Evolutionary conservation across 2,329 filamentous ascomycete species (phyloP).

Genomic region (Pseudocercospora fuligena): DNA sequence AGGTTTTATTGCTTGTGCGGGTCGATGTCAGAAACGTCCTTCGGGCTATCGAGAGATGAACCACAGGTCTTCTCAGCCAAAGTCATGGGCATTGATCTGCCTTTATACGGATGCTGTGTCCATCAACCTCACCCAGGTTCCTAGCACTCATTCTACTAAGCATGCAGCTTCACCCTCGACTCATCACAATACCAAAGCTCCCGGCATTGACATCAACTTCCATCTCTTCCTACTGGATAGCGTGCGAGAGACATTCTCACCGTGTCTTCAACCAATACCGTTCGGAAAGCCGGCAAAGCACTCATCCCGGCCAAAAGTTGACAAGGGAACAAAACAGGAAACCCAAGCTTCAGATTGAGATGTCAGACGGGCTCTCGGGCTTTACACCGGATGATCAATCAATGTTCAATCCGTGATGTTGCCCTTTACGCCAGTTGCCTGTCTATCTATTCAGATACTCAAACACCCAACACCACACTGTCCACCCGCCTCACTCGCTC

Average conservation of each 20-base stretch:
- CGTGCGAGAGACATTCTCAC: neutral
- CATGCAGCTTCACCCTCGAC: neutral
- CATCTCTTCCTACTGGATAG: neutral
- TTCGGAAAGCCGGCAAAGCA: neutral
- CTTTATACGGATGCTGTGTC: too few relatives aligned
- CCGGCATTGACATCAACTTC: neutral
- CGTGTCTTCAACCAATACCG: neutral
- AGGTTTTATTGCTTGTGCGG: neutral
- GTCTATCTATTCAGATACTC: too few relatives aligned
- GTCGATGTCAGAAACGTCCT: too few relatives aligned
- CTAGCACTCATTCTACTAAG: neutral
- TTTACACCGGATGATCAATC: neutral
- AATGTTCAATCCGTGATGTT: too few relatives aligned
- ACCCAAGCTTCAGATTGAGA: neutral
- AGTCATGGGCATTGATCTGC: too few relatives aligned
- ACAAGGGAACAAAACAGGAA: neutral
- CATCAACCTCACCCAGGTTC: neutral
- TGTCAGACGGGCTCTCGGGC: neutral
- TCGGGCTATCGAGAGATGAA: too few relatives aligned
- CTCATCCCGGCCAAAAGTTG: neutral
- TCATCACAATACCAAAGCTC: neutral
- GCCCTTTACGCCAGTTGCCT: neutral
- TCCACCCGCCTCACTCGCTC: neutral
- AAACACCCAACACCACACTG: too few relatives aligned
- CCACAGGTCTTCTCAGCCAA: too few relatives aligned